Conservation (phyloP, 2,329 filamentous ascomycete species). For the Botryotinia narcissicola region DNA sequence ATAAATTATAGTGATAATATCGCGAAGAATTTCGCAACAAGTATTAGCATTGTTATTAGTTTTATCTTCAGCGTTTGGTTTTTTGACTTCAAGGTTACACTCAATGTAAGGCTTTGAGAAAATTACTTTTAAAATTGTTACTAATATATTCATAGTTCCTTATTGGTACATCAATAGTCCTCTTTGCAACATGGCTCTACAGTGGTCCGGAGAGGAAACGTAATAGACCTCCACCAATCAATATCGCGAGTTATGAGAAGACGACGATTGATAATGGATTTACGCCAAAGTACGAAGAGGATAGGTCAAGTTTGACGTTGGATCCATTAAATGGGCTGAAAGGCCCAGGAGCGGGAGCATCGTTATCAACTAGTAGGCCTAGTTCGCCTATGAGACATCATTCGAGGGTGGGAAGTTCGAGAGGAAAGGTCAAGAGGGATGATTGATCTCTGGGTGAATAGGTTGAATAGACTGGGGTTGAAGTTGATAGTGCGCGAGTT, state of each 20-base stretch:
- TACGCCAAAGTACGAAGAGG: conserved; percentile 37
- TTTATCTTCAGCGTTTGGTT: conserved; percentile 82
- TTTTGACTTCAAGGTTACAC: conserved; percentile 74
- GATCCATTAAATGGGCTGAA: conserved; percentile 38
- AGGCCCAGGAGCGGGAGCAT: conserved; percentile 40
- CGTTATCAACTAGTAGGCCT: conserved; percentile 52
- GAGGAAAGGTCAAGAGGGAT: conserved; percentile 41
- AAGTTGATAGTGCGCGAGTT: not conserved
- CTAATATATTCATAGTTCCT: conserved; percentile 62
- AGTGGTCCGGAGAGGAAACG: conserved; percentile 62
- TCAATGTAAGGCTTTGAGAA: conserved; percentile 57
- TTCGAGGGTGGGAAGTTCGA: conserved; percentile 42
- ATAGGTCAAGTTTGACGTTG: conserved; percentile 34
- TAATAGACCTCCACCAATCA: conserved; percentile 62
- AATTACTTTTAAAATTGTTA: not conserved
- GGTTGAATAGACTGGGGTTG: not conserved
- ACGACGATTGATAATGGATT: conserved; percentile 40
- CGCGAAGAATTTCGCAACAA: conserved; percentile 90
- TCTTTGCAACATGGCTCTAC: conserved; percentile 84
- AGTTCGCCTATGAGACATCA: conserved; percentile 47
- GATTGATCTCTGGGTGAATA: conserved; percentile 33
- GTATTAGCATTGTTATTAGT: conserved; percentile 85
- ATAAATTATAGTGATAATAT: conserved; percentile 87
- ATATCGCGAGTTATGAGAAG: conserved; percentile 75
- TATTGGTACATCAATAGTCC: conserved; percentile 73